Evolutionary conservation across 148 eudicot genomes (phyloP).

Genomic region (Rhododendron griersonianum): DNA sequence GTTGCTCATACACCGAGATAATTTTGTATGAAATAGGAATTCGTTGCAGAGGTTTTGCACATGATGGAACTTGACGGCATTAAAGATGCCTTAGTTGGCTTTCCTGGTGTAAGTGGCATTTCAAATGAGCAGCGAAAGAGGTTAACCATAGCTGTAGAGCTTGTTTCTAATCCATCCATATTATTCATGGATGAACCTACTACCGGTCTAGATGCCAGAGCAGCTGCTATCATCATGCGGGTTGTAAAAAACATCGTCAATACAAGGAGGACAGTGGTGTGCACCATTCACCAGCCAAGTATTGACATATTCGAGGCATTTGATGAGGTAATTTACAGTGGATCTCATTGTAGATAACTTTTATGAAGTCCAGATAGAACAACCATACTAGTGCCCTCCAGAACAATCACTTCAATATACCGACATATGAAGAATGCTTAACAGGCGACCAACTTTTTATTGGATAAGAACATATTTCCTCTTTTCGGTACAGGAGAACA

Average conservation of each 20-base stretch:
- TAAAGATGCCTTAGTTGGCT: slow-evolving; percentile 41
- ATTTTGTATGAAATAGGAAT: slow-evolving; percentile 28
- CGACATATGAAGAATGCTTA: background rate
- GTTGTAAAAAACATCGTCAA: slow-evolving; percentile 46
- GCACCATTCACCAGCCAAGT: slow-evolving; percentile 1
- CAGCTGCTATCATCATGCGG: slow-evolving; percentile 71
- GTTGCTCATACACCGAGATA: background rate
- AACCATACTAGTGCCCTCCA: too few species aligned
- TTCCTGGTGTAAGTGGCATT: slow-evolving; percentile 46
- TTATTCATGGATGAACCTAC: slow-evolving; percentile 22
- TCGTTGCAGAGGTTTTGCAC: slow-evolving; percentile 44
- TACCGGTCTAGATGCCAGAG: slow-evolving; percentile 65
- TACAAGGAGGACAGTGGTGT: slow-evolving; percentile 22
- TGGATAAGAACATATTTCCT: background rate
- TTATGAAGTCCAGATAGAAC: background rate
- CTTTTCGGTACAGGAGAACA: background rate
- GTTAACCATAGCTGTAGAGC: slow-evolving; percentile 59
- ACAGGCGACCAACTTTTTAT: background rate
- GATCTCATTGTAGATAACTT: background rate
- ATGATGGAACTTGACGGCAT: slow-evolving; percentile 47
- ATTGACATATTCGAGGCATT: slow-evolving; percentile 58
- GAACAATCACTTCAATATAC: background rate
- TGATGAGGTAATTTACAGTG: slow-evolving; percentile 45
- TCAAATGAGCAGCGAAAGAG: slow-evolving; percentile 65
- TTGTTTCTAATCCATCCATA: slow-evolving; percentile 63